Percentiles rank a stretch among this genome's conserved stretches.
Conservation (phyloP, 1,284 basidiomycete genomes). For the Austropuccinia psidii region DNA sequence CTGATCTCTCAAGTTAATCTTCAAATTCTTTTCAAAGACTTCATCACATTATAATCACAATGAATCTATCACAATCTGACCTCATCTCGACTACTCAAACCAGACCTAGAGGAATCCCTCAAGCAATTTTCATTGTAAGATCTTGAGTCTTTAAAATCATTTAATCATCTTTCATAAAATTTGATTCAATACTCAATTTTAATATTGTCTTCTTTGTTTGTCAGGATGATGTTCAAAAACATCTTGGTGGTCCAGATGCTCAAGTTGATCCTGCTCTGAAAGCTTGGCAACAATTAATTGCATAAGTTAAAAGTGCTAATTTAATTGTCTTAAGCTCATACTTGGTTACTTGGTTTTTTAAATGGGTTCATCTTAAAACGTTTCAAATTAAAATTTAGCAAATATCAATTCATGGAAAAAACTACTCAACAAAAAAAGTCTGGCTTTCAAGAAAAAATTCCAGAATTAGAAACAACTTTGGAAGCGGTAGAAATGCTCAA, state of each 20-base stretch:
- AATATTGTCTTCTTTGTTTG: no score
- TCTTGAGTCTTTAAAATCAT: background rate
- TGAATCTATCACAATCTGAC: no score
- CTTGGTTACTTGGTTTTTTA: background rate
- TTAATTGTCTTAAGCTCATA: background rate
- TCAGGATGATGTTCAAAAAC: constrained; percentile 76
- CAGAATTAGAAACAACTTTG: constrained; percentile 89
- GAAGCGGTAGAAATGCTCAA: constrained; percentile 74
- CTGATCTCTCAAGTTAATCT: no score
- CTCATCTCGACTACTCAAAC: constrained; percentile 3
- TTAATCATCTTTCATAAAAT: no score
- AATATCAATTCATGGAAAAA: constrained; percentile 96
- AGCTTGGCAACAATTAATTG: constrained; percentile 82
- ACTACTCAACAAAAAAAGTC: constrained; percentile 70
- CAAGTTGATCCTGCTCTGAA: constrained; percentile 72
- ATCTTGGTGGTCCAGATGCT: constrained; percentile 69
- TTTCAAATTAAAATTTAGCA: no score
- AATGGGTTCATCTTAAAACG: no score
- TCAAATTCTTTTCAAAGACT: no score
- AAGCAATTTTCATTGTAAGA: constrained; percentile 28
- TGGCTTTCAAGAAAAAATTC: constrained; percentile 85
- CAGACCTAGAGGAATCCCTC: constrained; percentile 21
- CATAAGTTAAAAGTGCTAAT: constrained; percentile 53
- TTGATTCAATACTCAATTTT: no score
- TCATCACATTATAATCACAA: no score